These are phyloP conservation scores for Cordyceps pruinosa DNA, from an alignment of 2,329 filamentous ascomycete genomes.

Conservation along the genomic window DNA sequence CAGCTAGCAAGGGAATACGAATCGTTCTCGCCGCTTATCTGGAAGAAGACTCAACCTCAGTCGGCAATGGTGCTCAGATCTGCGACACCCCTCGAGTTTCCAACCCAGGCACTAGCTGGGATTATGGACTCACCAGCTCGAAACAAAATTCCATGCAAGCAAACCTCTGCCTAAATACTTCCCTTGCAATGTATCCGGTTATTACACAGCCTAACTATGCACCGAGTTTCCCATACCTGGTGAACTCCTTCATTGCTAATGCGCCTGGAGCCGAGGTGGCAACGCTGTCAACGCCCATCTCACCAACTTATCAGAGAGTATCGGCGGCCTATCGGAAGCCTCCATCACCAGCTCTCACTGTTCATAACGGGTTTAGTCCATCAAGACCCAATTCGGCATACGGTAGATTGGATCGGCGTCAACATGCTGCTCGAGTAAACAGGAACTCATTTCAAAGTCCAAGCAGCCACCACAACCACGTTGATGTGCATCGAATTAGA, in stretches of 20 bases:
- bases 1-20: background rate
- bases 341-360: conserved; percentile 28
- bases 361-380: conserved; percentile 33
- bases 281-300: conserved; percentile 24
- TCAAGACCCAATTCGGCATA: conserved; percentile 30
- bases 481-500: conserved; percentile 53
- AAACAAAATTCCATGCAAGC: conserved; percentile 8
- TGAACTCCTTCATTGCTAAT: conserved; percentile 21
- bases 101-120: background rate
- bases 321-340: conserved; percentile 26
- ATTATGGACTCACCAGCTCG: conserved; percentile 3
- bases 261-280: conserved; percentile 14
- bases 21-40: background rate
- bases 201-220: conserved; percentile 26
- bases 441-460: conserved; percentile 41
- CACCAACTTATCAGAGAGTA: conserved; percentile 25
- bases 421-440: conserved; percentile 41
- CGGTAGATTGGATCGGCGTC: conserved; percentile 37
- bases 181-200: conserved; percentile 27
- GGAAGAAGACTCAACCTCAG: background rate
- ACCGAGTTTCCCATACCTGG: conserved; percentile 22
- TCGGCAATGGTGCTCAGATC: background rate
- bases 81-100: background rate
- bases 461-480: conserved; percentile 52
- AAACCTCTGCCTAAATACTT: conserved; percentile 19